Evolutionary conservation across 192 early-diverging fungal genomes (phyloP), one percentile per base, ranked within the genome.

Genomic region (Rhizophlyctis rosea): DNA sequence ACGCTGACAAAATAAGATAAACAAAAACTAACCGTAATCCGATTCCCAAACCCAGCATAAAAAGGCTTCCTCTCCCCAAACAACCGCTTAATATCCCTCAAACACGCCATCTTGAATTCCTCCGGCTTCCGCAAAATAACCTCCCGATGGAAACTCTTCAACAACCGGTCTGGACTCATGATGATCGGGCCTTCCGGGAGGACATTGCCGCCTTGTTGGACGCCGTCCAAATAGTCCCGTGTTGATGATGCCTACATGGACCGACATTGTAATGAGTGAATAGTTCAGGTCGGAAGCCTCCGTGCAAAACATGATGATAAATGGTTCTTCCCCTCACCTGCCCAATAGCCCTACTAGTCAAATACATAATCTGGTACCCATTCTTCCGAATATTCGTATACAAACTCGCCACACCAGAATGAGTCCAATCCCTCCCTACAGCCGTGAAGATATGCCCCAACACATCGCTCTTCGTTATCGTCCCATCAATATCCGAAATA

Each of bases 391-490:
- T 95, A 69, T 94, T 94, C 2, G 93, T 94, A 65, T 95, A 98
- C 44, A 98, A 80, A 71, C 91, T 94, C 39, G 96, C 96, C 23
- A 98, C 92, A 32, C 96, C 96, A 13, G 80, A 81, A 73, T 98
- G 96, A 1, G 95, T 98, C 96, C 96, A 98, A 72, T 98, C 96
- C 73, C 86, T 87, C 44, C 96, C 96, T 25, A 97, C 89, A 89
- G 95, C 95, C 34, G 94, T 93, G 74, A 95, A 95, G 13, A 98
- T 79, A 64, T 98, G 96, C 3, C 96, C 96, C 48, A 98, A 75
- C 2, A 88, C 92, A 68, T 98, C 96, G 24, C 30, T 71, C 76
- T 96, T 96, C 44, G 96, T 98, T 62, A 98, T 98, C 3, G 96
- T 98, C 3, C 96, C 96, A 71, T 98, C 96, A 55, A 98, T 93